Evolutionary conservation across 2,329 filamentous ascomycete genomes (phyloP).

Genomic region (Mariannaea sp.): DNA sequence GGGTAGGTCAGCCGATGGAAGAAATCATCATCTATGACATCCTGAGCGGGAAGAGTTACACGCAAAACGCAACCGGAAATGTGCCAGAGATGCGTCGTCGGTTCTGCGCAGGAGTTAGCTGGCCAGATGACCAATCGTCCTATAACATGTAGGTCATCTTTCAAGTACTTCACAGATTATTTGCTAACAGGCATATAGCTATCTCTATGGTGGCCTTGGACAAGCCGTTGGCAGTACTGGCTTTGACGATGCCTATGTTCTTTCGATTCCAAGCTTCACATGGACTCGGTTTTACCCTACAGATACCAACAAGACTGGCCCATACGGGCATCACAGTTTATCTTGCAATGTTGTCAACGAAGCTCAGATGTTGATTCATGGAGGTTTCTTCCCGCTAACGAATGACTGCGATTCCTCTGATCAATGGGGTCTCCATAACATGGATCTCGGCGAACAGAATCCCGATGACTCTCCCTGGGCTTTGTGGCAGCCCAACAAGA

Average conservation of each 20-base stretch:
- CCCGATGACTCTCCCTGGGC: conserved; percentile 54
- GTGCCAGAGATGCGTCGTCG: conserved; percentile 57
- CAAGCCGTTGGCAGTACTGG: conserved; percentile 52
- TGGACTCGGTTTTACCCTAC: conserved; percentile 62
- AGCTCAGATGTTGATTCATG: conserved; percentile 66
- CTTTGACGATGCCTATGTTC: conserved; percentile 65
- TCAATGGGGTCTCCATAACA: conserved; percentile 61
- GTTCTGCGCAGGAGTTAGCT: conserved; percentile 65
- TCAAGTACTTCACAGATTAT: conserved; percentile 39
- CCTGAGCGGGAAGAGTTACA: conserved; percentile 61
- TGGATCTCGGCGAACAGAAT: conserved; percentile 59
- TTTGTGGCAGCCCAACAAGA: conserved; percentile 54
- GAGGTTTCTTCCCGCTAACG: conserved; percentile 59
- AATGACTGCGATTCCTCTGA: conserved; percentile 55
- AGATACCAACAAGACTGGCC: conserved; percentile 44
- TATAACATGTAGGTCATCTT: conserved; percentile 63
- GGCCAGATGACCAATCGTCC: conserved; percentile 62
- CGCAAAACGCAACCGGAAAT: conserved; percentile 58
- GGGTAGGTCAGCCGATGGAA: conserved; percentile 51
- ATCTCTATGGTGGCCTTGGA: conserved; percentile 63
- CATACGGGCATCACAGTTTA: conserved; percentile 57
- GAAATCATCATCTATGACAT: conserved; percentile 65
- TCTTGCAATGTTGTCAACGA: conserved; percentile 59
- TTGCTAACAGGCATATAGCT: conserved; percentile 46
- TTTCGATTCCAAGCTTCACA: conserved; percentile 63